A percentile compares a stretch with the other conserved stretches of the same genome.
These are phyloP conservation scores for Pleurostoma richardsiae DNA, from an alignment of 2,329 filamentous ascomycete genomes.

Conservation along the genomic window DNA sequence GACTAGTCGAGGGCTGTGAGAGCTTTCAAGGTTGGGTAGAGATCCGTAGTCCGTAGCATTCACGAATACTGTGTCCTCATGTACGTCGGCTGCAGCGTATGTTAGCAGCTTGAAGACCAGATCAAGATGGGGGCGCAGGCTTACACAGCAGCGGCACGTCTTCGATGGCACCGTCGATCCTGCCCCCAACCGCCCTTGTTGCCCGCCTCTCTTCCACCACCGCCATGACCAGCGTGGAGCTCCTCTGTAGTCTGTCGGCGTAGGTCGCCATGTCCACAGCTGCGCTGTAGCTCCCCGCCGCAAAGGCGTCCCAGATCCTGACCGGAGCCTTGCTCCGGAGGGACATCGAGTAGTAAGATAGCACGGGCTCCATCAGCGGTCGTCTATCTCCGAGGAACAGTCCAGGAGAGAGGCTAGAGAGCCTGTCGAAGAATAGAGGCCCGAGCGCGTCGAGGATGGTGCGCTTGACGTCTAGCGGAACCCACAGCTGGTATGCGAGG, in stretches of 20 bases:
- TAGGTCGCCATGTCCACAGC: slow-evolving; percentile 41
- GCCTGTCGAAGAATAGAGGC: slow-evolving; percentile 49
- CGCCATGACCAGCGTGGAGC: slow-evolving; percentile 48
- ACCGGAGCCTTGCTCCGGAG: slow-evolving; percentile 29
- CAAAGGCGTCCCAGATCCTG: slow-evolving; percentile 43
- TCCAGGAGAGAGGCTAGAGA: slow-evolving; percentile 45
- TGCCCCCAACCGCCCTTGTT: slow-evolving; percentile 34
- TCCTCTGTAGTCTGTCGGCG: slow-evolving; percentile 36
- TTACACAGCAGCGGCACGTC: slow-evolving; percentile 41
- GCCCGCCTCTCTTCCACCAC: slow-evolving; percentile 46
- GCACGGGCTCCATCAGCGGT: slow-evolving; percentile 34
- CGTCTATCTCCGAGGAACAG: slow-evolving; percentile 27
- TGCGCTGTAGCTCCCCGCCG: slow-evolving; percentile 44
- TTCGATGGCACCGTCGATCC: slow-evolving; percentile 30
- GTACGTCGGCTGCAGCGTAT: slow-evolving; percentile 29
- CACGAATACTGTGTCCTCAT: slow-evolving; percentile 30
- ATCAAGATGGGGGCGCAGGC: slow-evolving; percentile 13
- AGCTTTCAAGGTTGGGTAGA: slow-evolving; percentile 41
- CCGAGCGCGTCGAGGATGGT: slow-evolving; percentile 53
- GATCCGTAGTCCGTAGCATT: slow-evolving; percentile 47
- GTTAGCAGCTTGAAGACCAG: slow-evolving; percentile 8
- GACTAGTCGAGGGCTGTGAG: slow-evolving; percentile 30
- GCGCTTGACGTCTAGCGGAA: slow-evolving; percentile 47
- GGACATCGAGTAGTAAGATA: slow-evolving; percentile 39
- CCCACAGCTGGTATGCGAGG: slow-evolving; percentile 42